A percentile compares a stretch with the other conserved stretches of the same genome.
phyloP scores from a whole-genome alignment of 2,329 filamentous ascomycete genomes.

The Boeremia exigua region DNA sequence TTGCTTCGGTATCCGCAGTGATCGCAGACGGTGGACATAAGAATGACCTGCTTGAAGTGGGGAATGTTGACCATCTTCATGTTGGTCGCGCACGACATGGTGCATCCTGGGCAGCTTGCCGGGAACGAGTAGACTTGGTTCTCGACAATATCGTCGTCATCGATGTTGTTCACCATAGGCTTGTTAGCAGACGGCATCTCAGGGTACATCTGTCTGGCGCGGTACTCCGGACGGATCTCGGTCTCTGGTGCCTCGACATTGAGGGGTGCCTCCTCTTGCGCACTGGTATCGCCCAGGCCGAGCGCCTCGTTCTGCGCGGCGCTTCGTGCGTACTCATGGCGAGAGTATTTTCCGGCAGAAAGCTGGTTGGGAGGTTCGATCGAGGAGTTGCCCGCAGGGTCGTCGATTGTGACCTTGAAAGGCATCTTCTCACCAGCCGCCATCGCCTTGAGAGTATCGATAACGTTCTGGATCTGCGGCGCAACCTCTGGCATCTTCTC shows the following conservation, averaged over 20 bases:
- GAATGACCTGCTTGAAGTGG: conserved; percentile 94
- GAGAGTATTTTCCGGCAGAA: conserved; percentile 87
- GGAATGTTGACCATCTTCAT: conserved; percentile 99
- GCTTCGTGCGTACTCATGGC: conserved; percentile 82
- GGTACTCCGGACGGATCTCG: conserved; percentile 61
- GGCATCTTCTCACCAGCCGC: conserved; percentile 78
- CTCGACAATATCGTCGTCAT: conserved; percentile 82
- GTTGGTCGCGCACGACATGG: conserved; percentile 83
- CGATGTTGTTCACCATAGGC: conserved; percentile 51
- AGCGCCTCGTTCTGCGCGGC: conserved; percentile 85
- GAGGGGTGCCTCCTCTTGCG: conserved; percentile 29
- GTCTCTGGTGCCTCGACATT: conserved; percentile 59
- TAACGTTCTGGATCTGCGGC: conserved; percentile 77
- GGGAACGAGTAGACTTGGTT: conserved; percentile 94
- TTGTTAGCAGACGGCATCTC: conserved; percentile 44
- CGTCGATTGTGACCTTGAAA: conserved; percentile 87
- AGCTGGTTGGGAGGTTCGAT: conserved; percentile 81
- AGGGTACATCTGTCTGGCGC: conserved; percentile 54
- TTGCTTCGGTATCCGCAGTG: conserved; percentile 93
- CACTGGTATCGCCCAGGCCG: conserved; percentile 66
- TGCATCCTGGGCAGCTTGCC: conserved; percentile 88
- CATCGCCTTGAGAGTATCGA: conserved; percentile 77
- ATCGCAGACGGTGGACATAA: conserved; percentile 94
- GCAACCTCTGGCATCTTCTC: conserved; percentile 78
- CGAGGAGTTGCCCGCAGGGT: conserved; percentile 94